Conservation (phyloP, 495 filamentous ascomycete genomes). For the Penicillium egyptiacum region DNA sequence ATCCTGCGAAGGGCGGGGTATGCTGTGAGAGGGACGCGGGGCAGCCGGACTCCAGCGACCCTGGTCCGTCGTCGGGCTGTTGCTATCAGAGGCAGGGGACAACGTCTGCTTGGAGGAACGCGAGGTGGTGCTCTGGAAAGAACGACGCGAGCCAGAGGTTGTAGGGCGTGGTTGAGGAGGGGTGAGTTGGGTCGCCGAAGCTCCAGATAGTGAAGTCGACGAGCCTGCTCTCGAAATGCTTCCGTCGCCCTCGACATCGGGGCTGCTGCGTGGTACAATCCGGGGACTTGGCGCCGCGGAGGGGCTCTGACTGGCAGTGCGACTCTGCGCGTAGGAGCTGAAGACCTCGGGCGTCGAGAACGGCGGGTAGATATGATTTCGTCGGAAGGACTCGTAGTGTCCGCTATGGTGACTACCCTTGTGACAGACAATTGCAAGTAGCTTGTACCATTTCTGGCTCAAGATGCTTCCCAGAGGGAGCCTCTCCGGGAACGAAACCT, state of each 20-base stretch:
- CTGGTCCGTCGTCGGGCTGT: constrained; percentile 31
- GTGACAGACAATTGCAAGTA: constrained; percentile 87
- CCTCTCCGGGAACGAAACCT: constrained; percentile 85
- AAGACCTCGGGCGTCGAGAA: constrained; percentile 81
- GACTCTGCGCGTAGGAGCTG: constrained; percentile 66
- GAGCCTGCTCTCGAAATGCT: constrained; percentile 41
- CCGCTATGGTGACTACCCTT: constrained; percentile 95
- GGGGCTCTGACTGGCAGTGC: constrained; percentile 47
- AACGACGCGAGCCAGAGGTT: constrained; percentile 40
- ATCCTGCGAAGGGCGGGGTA: constrained; percentile 29
- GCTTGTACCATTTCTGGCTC: constrained; percentile 73
- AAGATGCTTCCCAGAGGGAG: constrained; percentile 79
- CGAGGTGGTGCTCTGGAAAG: constrained; percentile 39
- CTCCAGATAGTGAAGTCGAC: constrained; percentile 42
- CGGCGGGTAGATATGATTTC: constrained; percentile 74
- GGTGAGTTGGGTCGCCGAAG: constrained; percentile 28
- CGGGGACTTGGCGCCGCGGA: constrained; percentile 47
- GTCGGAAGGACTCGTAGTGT: constrained; percentile 94
- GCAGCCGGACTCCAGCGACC: constrained; percentile 33
- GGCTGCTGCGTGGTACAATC: constrained; percentile 29
- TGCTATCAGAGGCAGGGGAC: constrained; percentile 25
- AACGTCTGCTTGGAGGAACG: constrained; percentile 30
- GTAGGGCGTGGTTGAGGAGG: constrained; percentile 40
- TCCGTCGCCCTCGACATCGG: constrained; percentile 30
- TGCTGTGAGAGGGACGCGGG: constrained; percentile 27